These are phyloP conservation scores for Fusarium denticulatum DNA, from an alignment of 2,329 filamentous ascomycete genomes.

Conservation along the genomic window DNA sequence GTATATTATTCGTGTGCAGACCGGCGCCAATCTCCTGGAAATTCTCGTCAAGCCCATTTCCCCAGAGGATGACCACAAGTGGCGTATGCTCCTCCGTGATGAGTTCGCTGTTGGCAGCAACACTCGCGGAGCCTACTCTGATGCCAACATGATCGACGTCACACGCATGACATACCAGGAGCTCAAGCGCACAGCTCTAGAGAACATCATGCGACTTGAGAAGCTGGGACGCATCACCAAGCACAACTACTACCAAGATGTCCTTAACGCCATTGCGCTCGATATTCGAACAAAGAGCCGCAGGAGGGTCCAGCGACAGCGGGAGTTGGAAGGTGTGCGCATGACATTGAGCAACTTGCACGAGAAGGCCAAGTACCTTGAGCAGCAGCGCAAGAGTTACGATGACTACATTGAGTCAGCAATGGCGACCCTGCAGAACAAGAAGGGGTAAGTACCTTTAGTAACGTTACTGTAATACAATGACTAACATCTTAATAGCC, in stretches of 20 bases:
- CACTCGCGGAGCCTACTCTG: slow-evolving; percentile 87
- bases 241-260: slow-evolving; percentile 93
- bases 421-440: slow-evolving; percentile 95
- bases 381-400: slow-evolving; percentile 95
- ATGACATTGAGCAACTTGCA: slow-evolving; percentile 79
- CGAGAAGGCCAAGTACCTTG: slow-evolving; percentile 90
- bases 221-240: slow-evolving; percentile 87
- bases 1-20: slow-evolving; percentile 97
- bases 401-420: slow-evolving; percentile 99
- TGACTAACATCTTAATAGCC: slow-evolving; percentile 59
- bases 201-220: slow-evolving; percentile 93
- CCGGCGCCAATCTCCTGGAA: slow-evolving; percentile 89
- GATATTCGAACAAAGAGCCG: slow-evolving; percentile 98
- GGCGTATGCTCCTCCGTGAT: slow-evolving; percentile 82
- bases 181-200: slow-evolving; percentile 89
- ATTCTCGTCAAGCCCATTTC: slow-evolving; percentile 92
- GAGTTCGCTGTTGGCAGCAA: slow-evolving; percentile 76
- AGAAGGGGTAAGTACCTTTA: slow-evolving; percentile 77
- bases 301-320: slow-evolving; percentile 87
- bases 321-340: slow-evolving; percentile 86
- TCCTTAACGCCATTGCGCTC: slow-evolving; percentile 95
- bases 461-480: neutral
- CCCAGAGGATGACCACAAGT: slow-evolving; percentile 88
- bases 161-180: slow-evolving; percentile 90
- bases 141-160: slow-evolving; percentile 87